Evolutionary conservation across 163 green algal species (phyloP).

Genomic region (Chloromonas sp.): DNA sequence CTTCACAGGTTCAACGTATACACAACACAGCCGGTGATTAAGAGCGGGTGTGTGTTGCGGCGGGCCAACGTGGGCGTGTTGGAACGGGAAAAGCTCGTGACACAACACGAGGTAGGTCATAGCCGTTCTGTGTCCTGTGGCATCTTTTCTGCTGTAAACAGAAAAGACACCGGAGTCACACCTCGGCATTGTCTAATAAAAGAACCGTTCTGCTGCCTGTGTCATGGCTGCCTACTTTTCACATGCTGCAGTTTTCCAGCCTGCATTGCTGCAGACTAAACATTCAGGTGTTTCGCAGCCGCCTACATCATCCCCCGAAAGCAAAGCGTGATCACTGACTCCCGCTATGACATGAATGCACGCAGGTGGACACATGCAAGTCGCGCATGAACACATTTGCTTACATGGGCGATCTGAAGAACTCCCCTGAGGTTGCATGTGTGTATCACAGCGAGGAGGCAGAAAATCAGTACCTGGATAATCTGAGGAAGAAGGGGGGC

Average conservation of each 20-base stretch:
- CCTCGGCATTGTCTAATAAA: too few species aligned
- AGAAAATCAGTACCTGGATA: constrained; percentile 90
- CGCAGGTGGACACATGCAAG: constrained; percentile 85
- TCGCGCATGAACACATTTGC: constrained; percentile 98
- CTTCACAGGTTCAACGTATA: constrained; percentile 90
- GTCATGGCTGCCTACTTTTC: too few species aligned
- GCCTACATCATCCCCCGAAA: too few species aligned
- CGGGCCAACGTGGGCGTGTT: constrained; percentile 87
- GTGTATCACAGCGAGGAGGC: constrained; percentile 97
- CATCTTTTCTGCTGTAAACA: too few species aligned
- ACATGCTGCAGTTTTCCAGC: too few species aligned
- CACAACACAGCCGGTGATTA: constrained; percentile 92
- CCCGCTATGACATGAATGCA: too few species aligned
- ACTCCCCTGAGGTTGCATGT: constrained; percentile 74
- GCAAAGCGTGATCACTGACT: too few species aligned
- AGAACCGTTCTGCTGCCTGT: too few species aligned
- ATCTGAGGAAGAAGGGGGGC: constrained; percentile 41
- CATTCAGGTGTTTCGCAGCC: too few species aligned
- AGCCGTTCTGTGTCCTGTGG: constrained; percentile 10
- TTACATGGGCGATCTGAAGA: constrained; percentile 85
- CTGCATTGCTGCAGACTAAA: too few species aligned
- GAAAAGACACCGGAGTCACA: too few species aligned
- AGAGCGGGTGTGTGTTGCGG: constrained; percentile 92
- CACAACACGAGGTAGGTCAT: constrained; percentile 56
- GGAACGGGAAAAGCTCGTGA: constrained; percentile 81